phyloP scores from a whole-genome alignment of 257 asterid genomes.

The Solanum pimpinellifolium region DNA sequence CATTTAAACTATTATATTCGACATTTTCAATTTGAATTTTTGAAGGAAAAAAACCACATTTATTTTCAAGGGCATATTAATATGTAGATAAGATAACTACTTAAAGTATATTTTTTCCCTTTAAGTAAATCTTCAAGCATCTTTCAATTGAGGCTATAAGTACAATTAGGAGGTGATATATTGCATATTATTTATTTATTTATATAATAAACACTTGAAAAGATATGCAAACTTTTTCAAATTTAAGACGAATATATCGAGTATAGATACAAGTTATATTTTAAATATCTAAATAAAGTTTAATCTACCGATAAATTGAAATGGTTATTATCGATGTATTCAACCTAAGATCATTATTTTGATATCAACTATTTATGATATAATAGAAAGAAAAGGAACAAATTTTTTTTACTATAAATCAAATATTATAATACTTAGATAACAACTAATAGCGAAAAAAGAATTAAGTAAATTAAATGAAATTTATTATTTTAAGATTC shows the following conservation, averaged over 20 bases:
- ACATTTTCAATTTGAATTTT: not conserved
- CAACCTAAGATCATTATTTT: not conserved
- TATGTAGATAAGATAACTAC: not conserved
- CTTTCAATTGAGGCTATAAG: not conserved
- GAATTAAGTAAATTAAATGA: not conserved
- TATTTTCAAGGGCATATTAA: not conserved
- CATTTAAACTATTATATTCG: not conserved
- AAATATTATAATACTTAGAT: not conserved
- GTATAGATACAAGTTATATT: not conserved
- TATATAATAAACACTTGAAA: not conserved
- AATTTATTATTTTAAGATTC: not conserved
- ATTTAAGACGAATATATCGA: not conserved
- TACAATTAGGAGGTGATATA: not conserved
- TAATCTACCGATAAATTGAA: not conserved
- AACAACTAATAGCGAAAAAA: not conserved
- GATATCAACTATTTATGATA: not conserved
- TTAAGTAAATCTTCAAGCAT: not conserved
- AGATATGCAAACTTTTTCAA: not conserved
- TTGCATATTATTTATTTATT: not conserved
- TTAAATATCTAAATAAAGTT: not conserved
- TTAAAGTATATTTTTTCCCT: not conserved
- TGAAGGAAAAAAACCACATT: fast-evolving
- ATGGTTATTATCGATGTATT: not conserved
- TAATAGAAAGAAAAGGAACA: not conserved
- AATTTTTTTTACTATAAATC: not conserved